Evolutionary conservation across 106 monocot genomes (phyloP), one percentile per base, ranked within the genome.

Genomic region (Ottelia alismoides): DNA sequence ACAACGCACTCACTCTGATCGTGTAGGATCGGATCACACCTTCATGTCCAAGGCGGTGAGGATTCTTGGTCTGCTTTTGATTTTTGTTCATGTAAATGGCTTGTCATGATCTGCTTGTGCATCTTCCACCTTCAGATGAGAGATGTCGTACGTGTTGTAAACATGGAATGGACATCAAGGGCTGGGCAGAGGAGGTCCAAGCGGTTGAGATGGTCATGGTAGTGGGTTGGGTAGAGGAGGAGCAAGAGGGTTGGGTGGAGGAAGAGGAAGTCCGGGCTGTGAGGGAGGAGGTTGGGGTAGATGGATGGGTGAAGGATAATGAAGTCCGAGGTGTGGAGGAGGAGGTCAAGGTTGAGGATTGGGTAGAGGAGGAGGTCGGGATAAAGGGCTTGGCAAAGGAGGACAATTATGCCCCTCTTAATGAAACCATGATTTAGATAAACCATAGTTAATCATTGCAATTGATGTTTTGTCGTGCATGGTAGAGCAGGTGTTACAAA

Each of bases 151-250:
- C 27, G 70, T 30, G 53, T 62, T 47, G 61, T 62, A 0, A 62
- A 61, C 47, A 45, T 62, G 87, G 87, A 2, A 82, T 88, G 87
- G 87, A 88, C 73, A 88, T 88, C 27, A 65, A 72, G 78, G 87
- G 75, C 0, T 82, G 81, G 30, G 63, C 57, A 43, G 66, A 66
- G 23, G 45, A 51, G 26, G 32, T 24, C 27, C 30, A 49, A 49
- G n/a, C n/a, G n/a, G n/a, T n/a, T n/a, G n/a, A n/a, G n/a, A n/a
- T n/a, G n/a, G n/a, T n/a, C n/a, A n/a, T n/a, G n/a, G n/a, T n/a
- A n/a, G n/a, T n/a, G n/a, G n/a, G n/a, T n/a, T n/a, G n/a, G n/a
- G 6, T 43, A 16, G 40, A 43, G 40, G 16, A 16, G 40, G 16
- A 43, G 40, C 40, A 16, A 43, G 40, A 43, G 40, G 16, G 40